Conservation (phyloP, 1,139 yeast species). For the Maudiozyma humilis region DNA sequence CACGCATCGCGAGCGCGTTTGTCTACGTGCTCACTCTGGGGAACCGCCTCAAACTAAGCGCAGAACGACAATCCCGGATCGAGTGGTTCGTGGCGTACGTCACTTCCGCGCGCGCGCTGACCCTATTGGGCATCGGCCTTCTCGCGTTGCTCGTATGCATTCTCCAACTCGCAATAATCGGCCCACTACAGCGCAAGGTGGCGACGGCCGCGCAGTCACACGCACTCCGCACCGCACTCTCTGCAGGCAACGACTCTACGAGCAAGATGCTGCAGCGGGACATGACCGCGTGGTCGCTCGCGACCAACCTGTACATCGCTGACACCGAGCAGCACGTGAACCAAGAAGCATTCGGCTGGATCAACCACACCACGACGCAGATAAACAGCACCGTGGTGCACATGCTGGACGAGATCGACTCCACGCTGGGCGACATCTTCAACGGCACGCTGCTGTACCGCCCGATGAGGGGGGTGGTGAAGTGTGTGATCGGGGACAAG, state of each 20-base stretch:
- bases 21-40: conserved; percentile 18
- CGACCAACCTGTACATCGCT: conserved; percentile 43
- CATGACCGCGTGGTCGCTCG: conserved; percentile 39
- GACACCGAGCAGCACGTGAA: conserved; percentile 46
- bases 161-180: conserved; percentile 40
- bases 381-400: conserved; percentile 48
- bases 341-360: conserved; percentile 57
- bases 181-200: conserved; percentile 21
- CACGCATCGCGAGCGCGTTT: conserved; percentile 10
- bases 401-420: conserved; percentile 46
- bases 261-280: conserved; percentile 11
- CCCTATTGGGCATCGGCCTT: conserved; percentile 40
- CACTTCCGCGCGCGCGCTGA: conserved; percentile 41
- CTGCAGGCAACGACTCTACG: too few relatives aligned
- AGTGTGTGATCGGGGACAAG: conserved; percentile 74
- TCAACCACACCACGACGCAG: conserved; percentile 45
- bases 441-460: conserved; percentile 56
- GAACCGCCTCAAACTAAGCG: conserved; percentile 6
- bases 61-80: conserved; percentile 18
- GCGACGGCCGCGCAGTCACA: too few relatives aligned
- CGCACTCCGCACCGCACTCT: too few relatives aligned
- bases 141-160: conserved; percentile 43
- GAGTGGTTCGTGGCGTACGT: conserved; percentile 46
- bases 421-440: conserved; percentile 50
- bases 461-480: conserved; percentile 59